Percentiles rank a stretch among this genome's conserved stretches.
phyloP scores from a whole-genome alignment of 495 filamentous ascomycete genomes.

The Astrothelium subdiscretum region DNA sequence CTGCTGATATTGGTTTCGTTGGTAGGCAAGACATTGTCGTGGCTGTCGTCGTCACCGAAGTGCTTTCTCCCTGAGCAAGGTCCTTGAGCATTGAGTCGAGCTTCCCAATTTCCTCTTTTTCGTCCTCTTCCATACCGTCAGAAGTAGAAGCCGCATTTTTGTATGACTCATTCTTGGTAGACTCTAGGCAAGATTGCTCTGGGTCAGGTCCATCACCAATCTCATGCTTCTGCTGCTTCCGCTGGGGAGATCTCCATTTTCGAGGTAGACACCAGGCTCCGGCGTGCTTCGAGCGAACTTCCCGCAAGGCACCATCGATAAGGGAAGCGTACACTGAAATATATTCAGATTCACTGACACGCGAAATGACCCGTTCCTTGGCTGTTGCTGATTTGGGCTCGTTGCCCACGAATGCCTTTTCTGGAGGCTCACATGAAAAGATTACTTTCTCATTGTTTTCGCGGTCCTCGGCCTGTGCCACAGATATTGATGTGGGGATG shows the following conservation, averaged over 20 bases:
- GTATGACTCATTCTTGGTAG: background rate
- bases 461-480: slow-evolving; percentile 19
- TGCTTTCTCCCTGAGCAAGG: background rate
- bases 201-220: too few species aligned
- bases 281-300: slow-evolving; percentile 19
- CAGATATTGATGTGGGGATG: slow-evolving; percentile 49
- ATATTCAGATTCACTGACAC: slow-evolving; percentile 13
- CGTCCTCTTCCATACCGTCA: background rate
- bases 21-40: background rate
- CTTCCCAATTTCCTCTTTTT: background rate
- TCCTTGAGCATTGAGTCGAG: background rate
- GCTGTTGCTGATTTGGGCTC: slow-evolving; percentile 26
- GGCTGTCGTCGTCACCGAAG: background rate
- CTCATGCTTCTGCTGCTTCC: too few species aligned
- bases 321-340: slow-evolving; percentile 11
- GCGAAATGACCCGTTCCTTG: slow-evolving; percentile 9
- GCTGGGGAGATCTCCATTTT: background rate
- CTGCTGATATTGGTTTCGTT: slow-evolving; percentile 8
- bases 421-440: slow-evolving; percentile 18
- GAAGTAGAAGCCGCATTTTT: slow-evolving; percentile 4
- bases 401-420: slow-evolving; percentile 17
- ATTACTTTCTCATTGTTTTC: background rate
- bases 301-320: slow-evolving; percentile 19
- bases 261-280: slow-evolving; percentile 35
- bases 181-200: too few species aligned